These are phyloP conservation scores for Aspergillus aculeatus DNA, from an alignment of 2,329 filamentous ascomycete species.

Conservation along the genomic window DNA sequence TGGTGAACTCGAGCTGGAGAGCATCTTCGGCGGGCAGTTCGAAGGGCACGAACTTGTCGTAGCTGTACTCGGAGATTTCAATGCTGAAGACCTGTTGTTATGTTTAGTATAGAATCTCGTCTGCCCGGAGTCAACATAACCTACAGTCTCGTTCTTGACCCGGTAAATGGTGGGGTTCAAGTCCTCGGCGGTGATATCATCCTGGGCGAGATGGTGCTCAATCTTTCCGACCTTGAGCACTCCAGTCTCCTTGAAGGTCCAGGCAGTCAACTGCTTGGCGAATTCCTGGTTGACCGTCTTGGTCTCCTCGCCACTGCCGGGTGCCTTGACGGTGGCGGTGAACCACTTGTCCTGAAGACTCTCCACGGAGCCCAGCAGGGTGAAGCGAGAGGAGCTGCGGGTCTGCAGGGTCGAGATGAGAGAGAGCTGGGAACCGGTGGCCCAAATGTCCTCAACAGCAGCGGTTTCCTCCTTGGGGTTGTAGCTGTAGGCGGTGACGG, in stretches of 20 bases:
- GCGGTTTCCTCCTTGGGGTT: conserved; percentile 82
- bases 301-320: conserved; percentile 53
- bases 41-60: conserved; percentile 74
- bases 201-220: conserved; percentile 65
- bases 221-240: conserved; percentile 81
- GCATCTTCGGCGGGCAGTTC: conserved; percentile 66
- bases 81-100: conserved; percentile 72
- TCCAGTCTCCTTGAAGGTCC: conserved; percentile 93
- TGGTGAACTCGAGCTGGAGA: conserved; percentile 94
- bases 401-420: conserved; percentile 86
- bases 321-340: conserved; percentile 68
- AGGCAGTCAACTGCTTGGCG: conserved; percentile 79
- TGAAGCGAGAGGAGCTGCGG: conserved; percentile 87
- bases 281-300: conserved; percentile 81
- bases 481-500: conserved; percentile 86
- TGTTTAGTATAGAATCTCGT: not conserved
- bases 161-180: conserved; percentile 85
- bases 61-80: conserved; percentile 80
- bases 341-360: conserved; percentile 89
- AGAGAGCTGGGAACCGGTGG: conserved; percentile 76
- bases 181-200: conserved; percentile 49
- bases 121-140: conserved; percentile 42
- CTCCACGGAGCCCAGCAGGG: conserved; percentile 80
- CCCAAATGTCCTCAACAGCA: conserved; percentile 76
- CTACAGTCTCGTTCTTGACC: conserved; percentile 93